Percentiles rank a stretch among this genome's conserved stretches.
phyloP scores from a whole-genome alignment of 441 rosid genomes.

The Eutrema salsugineum region DNA sequence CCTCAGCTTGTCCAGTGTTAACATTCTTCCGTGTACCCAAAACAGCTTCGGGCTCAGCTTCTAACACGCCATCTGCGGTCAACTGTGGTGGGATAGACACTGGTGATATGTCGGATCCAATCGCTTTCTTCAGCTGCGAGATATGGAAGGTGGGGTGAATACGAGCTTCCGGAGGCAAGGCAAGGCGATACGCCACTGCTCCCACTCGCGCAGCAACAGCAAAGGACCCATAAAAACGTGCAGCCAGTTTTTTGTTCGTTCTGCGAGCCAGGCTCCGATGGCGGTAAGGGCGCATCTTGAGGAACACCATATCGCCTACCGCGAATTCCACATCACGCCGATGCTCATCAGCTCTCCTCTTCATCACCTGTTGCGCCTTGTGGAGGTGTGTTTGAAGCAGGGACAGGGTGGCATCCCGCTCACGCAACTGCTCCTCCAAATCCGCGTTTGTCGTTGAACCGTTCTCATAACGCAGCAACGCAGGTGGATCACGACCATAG shows the following conservation, averaged over 20 bases:
- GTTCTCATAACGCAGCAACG: neutral
- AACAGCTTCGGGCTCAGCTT: neutral
- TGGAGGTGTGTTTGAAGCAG: neutral
- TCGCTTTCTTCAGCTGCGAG: neutral
- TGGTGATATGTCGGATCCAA: accelerated
- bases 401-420: neutral
- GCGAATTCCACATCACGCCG: neutral
- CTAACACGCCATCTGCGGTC: neutral
- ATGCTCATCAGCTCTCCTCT: neutral
- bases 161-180: neutral
- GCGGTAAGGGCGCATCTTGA: neutral
- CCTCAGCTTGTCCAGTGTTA: neutral
- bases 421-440: neutral
- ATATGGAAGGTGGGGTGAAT: neutral
- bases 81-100: neutral
- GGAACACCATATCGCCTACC: neutral
- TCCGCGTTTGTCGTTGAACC: neutral
- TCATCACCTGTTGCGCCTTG: neutral
- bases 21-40: neutral
- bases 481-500: slow-evolving; percentile 6
- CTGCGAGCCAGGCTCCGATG: neutral
- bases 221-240: neutral
- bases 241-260: neutral
- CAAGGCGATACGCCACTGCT: neutral
- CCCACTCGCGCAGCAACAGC: neutral